phyloP scores from a whole-genome alignment of 2,329 filamentous ascomycete genomes.

The Cercospora sp. region DNA sequence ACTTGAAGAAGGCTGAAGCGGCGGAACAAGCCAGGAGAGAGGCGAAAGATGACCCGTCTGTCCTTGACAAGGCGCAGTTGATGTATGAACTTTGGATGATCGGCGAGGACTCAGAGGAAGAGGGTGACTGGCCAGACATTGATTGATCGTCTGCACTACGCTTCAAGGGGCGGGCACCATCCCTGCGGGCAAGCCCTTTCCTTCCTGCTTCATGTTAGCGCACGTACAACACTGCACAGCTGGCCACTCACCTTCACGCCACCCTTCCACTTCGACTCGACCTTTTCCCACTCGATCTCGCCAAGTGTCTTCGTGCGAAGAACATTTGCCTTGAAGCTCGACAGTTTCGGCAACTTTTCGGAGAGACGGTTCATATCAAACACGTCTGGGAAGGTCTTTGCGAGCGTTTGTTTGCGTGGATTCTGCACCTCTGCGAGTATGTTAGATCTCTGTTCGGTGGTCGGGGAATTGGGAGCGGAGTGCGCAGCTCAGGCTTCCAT shows the following conservation, averaged over 20 bases:
- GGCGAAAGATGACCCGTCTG: too few relatives aligned
- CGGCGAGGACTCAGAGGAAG: too few relatives aligned
- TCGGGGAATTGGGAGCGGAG: neutral
- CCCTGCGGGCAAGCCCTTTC: conserved; percentile 1
- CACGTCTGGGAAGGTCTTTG: conserved; percentile 37
- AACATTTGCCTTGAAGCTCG: conserved; percentile 42
- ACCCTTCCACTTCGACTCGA: conserved; percentile 38
- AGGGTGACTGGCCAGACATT: too few relatives aligned
- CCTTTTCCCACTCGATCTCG: conserved; percentile 39
- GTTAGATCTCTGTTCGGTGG: neutral
- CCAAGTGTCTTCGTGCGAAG: conserved; percentile 39
- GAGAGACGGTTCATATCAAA: conserved; percentile 40
- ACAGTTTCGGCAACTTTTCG: conserved; percentile 39
- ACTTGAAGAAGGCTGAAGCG: too few relatives aligned
- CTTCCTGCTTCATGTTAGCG: neutral
- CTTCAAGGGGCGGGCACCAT: neutral
- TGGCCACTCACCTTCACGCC: conserved; percentile 28
- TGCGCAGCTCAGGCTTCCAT: neutral
- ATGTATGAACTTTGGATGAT: too few relatives aligned
- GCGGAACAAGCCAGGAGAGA: too few relatives aligned
- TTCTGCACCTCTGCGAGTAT: conserved; percentile 15
- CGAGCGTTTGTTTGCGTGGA: conserved; percentile 12
- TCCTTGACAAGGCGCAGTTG: too few relatives aligned
- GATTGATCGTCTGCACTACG: too few relatives aligned
- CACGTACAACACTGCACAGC: neutral